Percentiles rank a stretch among this genome's conserved stretches.
These are phyloP conservation scores for Suillus alpinus DNA, from an alignment of 768 basidiomycete species.

Conservation along the genomic window DNA sequence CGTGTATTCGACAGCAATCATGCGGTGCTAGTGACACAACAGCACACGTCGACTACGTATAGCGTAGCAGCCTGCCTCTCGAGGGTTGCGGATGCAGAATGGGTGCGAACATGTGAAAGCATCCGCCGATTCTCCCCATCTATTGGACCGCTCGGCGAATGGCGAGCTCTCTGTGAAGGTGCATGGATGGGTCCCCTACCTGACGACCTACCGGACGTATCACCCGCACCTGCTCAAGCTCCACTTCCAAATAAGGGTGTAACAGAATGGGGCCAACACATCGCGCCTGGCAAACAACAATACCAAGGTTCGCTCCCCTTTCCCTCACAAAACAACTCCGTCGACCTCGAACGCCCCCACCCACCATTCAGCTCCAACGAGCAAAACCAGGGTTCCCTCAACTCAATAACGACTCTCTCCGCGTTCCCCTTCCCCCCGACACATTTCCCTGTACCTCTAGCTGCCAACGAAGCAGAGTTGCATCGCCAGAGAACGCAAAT, in stretches of 20 bases:
- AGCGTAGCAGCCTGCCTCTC: constrained; percentile 63
- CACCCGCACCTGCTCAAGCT: constrained; percentile 6
- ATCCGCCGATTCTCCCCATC: constrained; percentile 64
- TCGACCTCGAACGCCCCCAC: constrained; percentile 22
- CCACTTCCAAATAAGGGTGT: constrained; percentile 7
- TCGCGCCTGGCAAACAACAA: constrained; percentile 15
- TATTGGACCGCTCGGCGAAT: constrained; percentile 71
- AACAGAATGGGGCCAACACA: constrained; percentile 31
- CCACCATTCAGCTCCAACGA: constrained; percentile 18
- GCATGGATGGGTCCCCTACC: constrained; percentile 55
- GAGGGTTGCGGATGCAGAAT: constrained; percentile 77
- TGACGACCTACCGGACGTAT: constrained; percentile 24
- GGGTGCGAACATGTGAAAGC: constrained; percentile 69
- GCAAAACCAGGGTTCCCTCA: constrained; percentile 29
- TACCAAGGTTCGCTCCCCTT: constrained; percentile 12
- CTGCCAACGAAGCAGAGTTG: constrained; percentile 22
- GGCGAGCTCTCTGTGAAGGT: constrained; percentile 73
- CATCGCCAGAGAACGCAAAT: constrained; percentile 25
- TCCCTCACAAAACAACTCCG: not conserved
- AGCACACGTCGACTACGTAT: constrained; percentile 56
- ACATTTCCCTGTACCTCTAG: constrained; percentile 64
- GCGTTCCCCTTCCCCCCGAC: constrained; percentile 73
- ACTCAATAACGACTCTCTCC: constrained; percentile 65
- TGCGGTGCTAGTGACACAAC: constrained; percentile 56
- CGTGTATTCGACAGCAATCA: constrained; percentile 52